These are phyloP conservation scores for Trametes elegans DNA, from an alignment of 768 basidiomycete genomes.

Conservation along the genomic window DNA sequence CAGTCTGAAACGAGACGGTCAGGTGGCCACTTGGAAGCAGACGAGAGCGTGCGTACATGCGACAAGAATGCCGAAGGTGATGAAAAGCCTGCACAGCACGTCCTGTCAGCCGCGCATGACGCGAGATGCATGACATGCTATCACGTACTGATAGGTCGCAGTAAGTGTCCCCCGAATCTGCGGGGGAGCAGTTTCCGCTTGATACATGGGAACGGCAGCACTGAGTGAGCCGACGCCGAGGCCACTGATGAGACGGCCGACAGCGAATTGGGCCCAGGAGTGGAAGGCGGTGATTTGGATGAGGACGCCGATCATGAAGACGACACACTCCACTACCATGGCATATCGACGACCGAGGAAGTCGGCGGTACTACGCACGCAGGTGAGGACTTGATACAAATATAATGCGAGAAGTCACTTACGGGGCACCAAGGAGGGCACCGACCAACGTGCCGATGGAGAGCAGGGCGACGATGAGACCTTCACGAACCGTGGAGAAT, in stretches of 20 bases:
- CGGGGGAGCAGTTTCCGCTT: slow-evolving; percentile 70
- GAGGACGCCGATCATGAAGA: slow-evolving; percentile 62
- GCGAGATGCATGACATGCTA: background rate
- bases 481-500: slow-evolving; percentile 56
- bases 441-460: slow-evolving; percentile 68
- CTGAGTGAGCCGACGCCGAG: slow-evolving; percentile 67
- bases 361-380: slow-evolving; percentile 51
- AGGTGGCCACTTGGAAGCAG: slow-evolving; percentile 1
- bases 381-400: background rate
- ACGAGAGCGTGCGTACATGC: slow-evolving; percentile 43
- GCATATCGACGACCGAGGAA: slow-evolving; percentile 63
- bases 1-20: slow-evolving; percentile 40
- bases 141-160: slow-evolving; percentile 31
- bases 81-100: slow-evolving; percentile 51
- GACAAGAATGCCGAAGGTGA: slow-evolving; percentile 68
- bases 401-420: slow-evolving; percentile 25
- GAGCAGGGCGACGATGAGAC: slow-evolving; percentile 70
- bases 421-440: slow-evolving; percentile 60
- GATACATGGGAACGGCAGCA: slow-evolving; percentile 70
- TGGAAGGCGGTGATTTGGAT: slow-evolving; percentile 50
- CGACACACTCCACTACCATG: slow-evolving; percentile 56
- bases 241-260: slow-evolving; percentile 65
- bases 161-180: slow-evolving; percentile 71
- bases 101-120: slow-evolving; percentile 35
- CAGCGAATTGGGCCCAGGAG: slow-evolving; percentile 65